Evolutionary conservation across 1,284 basidiomycete species (phyloP), one percentile per base, ranked within the genome.

Genomic region (Sporisorium sorghi): DNA sequence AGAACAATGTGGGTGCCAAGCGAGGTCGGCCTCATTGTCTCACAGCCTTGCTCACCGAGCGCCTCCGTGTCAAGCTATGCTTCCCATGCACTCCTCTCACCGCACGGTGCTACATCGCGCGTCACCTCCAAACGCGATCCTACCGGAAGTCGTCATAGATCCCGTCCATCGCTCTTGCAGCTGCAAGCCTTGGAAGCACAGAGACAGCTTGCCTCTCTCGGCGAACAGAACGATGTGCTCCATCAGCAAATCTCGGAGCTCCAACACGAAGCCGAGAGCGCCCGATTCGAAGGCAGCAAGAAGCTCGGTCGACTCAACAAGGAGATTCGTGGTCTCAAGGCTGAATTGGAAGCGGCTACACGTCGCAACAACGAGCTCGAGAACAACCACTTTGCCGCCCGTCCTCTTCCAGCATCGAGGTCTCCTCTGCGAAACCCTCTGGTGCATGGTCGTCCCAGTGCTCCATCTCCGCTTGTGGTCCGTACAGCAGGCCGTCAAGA

Each of bases 281-380:
- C 77, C 5, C 71, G 78, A 6, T 44, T 32, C 30, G 69, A 76
- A 21, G 80, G 79, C 19, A 63, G 77, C 55, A 68, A 69, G 33
- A 70, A 51, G 47, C 71, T 80, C 23, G 60, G 66, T 30, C 57
- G 54, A 23, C 72, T 82, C 53, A 74, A 77, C 47, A 64, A 68
- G 39, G 80, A 82, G 66, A 75, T 82, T 17, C 69, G 80, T 11
- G 78, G 73, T 1, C 67, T 82, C 52, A 72, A 72, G 40, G 76
- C 60, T 30, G 80, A 80, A 55, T 61, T 82, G 17, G 79, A 80
- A 32, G 73, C 69, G 12, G 78, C 74, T 14, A 76, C 69, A 14
- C 42, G 52, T 10, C 71, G 80, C 33, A 82, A 80, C 30, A 44
- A 51, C 24, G 80, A 82, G 57, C 69, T 82, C 26, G 80, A 82